These are phyloP conservation scores for Entonaema liquescens DNA, from an alignment of 495 filamentous ascomycete species.

Conservation along the genomic window DNA sequence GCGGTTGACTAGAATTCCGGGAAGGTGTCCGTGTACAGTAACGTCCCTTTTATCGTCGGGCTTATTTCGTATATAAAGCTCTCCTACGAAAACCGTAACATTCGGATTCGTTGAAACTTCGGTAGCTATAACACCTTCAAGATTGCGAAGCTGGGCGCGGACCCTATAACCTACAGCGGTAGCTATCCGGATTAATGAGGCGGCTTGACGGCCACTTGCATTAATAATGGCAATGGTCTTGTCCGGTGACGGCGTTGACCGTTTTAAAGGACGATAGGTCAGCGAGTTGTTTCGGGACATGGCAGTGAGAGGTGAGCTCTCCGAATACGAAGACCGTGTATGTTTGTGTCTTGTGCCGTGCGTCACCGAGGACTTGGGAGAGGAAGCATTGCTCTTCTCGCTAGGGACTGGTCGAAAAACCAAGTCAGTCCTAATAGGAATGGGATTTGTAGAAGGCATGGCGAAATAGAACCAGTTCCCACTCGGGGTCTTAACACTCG, in stretches of 20 bases:
- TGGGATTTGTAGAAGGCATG: constrained; percentile 45
- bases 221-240: constrained; percentile 94
- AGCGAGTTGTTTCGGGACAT: constrained; percentile 58
- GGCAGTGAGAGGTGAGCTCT: constrained; percentile 55
- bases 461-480: constrained; percentile 13
- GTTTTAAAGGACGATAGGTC: constrained; percentile 61
- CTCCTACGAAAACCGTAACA: constrained; percentile 82
- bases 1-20: constrained; percentile 62
- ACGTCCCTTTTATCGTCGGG: constrained; percentile 54
- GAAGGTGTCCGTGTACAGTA: constrained; percentile 52
- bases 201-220: constrained; percentile 89
- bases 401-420: constrained; percentile 52
- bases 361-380: constrained; percentile 39
- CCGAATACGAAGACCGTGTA: constrained; percentile 62
- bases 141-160: constrained; percentile 84
- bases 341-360: constrained; percentile 58
- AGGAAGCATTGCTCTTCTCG: constrained; percentile 47
- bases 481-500: constrained; percentile 15
- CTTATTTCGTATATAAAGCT: constrained; percentile 72
- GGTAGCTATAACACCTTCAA: constrained; percentile 80
- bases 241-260: constrained; percentile 61
- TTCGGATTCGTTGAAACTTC: constrained; percentile 84
- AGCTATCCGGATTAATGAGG: constrained; percentile 90
- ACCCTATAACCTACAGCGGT: constrained; percentile 91
- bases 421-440: constrained; percentile 54